Evolutionary conservation across 768 basidiomycete genomes (phyloP), one percentile per base, ranked within the genome.

Genomic region (Pleurotus sapidus): DNA sequence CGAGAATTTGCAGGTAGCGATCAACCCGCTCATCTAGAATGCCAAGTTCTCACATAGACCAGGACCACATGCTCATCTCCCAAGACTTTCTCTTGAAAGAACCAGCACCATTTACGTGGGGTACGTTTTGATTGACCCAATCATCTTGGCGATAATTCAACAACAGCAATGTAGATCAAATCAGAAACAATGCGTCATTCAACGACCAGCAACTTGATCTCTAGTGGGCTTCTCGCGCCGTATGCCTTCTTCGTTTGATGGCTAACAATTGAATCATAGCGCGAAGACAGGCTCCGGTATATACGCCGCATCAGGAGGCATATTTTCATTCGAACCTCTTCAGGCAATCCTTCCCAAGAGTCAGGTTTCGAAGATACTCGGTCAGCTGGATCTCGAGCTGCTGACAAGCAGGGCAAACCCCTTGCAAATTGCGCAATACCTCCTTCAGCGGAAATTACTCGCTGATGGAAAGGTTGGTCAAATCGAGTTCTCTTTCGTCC

Each of bases 1-100:
- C 12, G 74, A 77, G 59, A 74, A 76, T 63, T 54, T 66, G 15
- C 64, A 38, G 50, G 50, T 53, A 34, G 3, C 30, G 30, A 34
- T 34, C 30, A 34, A 34, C 30, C 30, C 30, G 30, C 30, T 34
- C 30, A 8, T 3, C 7, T 34, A 8, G 8, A 34, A 34, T 34
- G 9, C 0, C 30, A 34, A 7, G 11, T 9, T 5, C 38, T 27
- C 23, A 39, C 15, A 15, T 56, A 34, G 3, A 11, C 11, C n/a
- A 46, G 20, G 49, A 25, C 24, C 40, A 56, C 25, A 38, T 59
- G 39, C 51, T 56, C 14, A 15, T 53, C 39, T 11, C 27, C 17
- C 30, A 20, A 38, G 50, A 53, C 11, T 53, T 53, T n/a, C 39
- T 53, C n/a, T 18, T 53, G 27, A 53, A 53, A 18, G 27, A 53